A percentile compares a stretch with the other conserved stretches of the same genome.
Evolutionary conservation across 768 basidiomycete genomes (phyloP).

Genomic region (Udeniomyces megalosporus): DNA sequence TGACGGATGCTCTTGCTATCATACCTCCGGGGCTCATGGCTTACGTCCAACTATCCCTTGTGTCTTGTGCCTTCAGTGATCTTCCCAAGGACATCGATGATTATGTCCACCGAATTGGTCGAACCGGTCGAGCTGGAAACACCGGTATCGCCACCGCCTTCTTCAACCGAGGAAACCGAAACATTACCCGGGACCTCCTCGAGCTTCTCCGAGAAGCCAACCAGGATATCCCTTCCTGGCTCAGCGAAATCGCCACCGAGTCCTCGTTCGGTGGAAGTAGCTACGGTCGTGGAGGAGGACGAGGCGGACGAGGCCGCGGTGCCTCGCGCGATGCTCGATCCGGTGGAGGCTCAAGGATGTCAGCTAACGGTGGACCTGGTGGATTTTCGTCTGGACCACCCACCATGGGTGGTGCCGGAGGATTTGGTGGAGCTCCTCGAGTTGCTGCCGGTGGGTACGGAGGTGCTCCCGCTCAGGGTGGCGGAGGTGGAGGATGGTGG

Average conservation of each 20-base stretch:
- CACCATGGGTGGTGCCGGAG: background rate
- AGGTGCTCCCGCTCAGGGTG: conserved; percentile 3
- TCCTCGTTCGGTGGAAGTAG: conserved; percentile 45
- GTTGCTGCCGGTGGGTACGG: conserved; percentile 1
- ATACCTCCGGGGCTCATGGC: background rate
- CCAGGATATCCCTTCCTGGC: conserved; percentile 82
- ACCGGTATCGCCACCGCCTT: conserved; percentile 90
- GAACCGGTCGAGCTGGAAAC: conserved; percentile 84
- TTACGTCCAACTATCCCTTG: background rate
- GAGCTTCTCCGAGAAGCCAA: conserved; percentile 92
- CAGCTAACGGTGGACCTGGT: background rate
- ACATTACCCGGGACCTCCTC: conserved; percentile 77
- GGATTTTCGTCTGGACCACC: background rate
- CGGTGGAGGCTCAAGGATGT: background rate
- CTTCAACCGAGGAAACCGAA: conserved; percentile 65
- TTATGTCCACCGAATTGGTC: conserved; percentile 47
- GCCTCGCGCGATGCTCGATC: conserved; percentile 23
- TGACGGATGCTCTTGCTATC: background rate
- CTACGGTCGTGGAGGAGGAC: conserved; percentile 27
- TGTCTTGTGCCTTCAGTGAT: conserved; percentile 34
- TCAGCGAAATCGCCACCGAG: conserved; percentile 73
- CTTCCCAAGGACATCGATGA: conserved; percentile 96
- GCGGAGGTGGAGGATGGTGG: conserved; percentile 9
- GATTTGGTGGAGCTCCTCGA: background rate
- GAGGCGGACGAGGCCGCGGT: conserved; percentile 39